Conservation (phyloP, 805 yeast species). For the Teunomyces gatunensis region DNA sequence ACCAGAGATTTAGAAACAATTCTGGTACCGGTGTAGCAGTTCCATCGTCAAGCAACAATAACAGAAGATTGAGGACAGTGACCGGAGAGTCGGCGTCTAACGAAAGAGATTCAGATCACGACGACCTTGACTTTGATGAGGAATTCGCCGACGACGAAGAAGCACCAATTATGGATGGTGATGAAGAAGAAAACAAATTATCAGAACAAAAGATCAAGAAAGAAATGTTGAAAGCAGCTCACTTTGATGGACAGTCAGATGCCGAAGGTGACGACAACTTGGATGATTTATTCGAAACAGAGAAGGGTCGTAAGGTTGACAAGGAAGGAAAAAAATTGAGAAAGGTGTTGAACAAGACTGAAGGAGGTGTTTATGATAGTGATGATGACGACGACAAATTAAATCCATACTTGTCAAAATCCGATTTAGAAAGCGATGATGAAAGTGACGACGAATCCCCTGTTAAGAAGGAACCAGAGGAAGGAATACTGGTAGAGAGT, state of each 20-base stretch:
- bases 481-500: constrained; percentile 10
- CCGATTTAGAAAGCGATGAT: constrained; percentile 59
- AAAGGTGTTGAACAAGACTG: constrained; percentile 79
- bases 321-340: constrained; percentile 86
- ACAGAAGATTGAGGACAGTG: constrained; percentile 37
- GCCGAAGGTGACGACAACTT: constrained; percentile 59
- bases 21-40: constrained; percentile 8
- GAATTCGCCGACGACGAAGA: constrained; percentile 99
- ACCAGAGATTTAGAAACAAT: constrained; percentile 43
- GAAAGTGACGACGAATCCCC: constrained; percentile 46
- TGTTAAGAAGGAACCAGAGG: constrained; percentile 35
- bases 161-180: constrained; percentile 95
- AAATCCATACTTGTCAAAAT: constrained; percentile 69
- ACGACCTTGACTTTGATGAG: constrained; percentile 91
- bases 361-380: constrained; percentile 84
- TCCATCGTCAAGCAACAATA: constrained; percentile 7
- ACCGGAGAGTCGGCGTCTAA: constrained; percentile 43
- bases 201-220: constrained; percentile 80
- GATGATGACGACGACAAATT: constrained; percentile 65
- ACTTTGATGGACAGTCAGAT: constrained; percentile 61
- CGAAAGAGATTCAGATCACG: constrained; percentile 73
- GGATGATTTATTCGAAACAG: constrained; percentile 69
- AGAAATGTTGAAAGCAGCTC: constrained; percentile 81
- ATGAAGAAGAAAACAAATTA: constrained; percentile 91
- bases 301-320: constrained; percentile 66